Evolutionary conservation across 148 eudicot species (phyloP).

Genomic region (Chenopodium album): DNA sequence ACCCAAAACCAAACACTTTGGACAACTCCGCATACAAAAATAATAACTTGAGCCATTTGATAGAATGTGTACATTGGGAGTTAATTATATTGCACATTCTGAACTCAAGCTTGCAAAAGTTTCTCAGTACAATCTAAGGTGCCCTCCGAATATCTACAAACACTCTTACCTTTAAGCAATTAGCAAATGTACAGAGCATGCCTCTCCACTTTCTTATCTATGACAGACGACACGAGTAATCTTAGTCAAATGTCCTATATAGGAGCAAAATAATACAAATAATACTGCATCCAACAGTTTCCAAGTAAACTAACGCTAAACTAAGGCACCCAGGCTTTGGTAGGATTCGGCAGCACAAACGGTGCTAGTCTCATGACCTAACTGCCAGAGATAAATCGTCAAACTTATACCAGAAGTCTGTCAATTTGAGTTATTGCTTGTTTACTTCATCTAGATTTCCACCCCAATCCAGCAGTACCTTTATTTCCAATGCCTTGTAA

Average conservation of each 20-base stretch:
- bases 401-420: neutral
- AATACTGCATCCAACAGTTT: neutral
- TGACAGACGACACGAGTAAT: no score
- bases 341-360: neutral
- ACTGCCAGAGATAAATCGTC: no score
- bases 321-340: neutral
- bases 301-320: neutral
- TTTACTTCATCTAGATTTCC: slow-evolving; percentile 26
- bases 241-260: neutral
- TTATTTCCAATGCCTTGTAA: slow-evolving; percentile 76
- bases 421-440: neutral
- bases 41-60: no score
- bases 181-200: neutral
- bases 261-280: neutral
- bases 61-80: no score
- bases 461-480: slow-evolving; percentile 93
- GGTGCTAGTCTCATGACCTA: neutral
- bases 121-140: no score
- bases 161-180: neutral
- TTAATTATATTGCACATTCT: no score
- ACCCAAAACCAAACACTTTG: no score
- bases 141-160: neutral
- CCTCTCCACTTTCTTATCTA: neutral
- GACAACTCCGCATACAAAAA: no score
- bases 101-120: no score